phyloP scores from a whole-genome alignment of 73 alveolate species.

The Paraurostyla sp. region DNA sequence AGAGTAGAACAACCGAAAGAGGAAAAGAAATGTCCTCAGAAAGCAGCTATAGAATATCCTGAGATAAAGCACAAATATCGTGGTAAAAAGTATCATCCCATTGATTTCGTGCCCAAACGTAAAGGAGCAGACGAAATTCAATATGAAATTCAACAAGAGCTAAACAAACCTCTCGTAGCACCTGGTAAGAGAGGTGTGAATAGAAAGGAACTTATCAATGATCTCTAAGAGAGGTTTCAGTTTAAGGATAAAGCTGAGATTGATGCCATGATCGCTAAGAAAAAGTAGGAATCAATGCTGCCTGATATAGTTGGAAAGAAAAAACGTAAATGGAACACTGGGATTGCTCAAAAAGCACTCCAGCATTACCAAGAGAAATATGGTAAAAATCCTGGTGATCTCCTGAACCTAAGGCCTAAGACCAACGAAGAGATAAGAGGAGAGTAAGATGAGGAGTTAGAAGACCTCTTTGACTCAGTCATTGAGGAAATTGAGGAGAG shows the following conservation, averaged over 20 bases:
- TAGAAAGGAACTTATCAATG: slow-evolving; percentile 69
- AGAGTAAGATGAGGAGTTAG: slow-evolving; percentile 68
- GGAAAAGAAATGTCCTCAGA: slow-evolving; percentile 75
- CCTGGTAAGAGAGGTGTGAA: slow-evolving; percentile 75
- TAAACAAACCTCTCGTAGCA: slow-evolving; percentile 66
- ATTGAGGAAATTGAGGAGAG: slow-evolving; percentile 83
- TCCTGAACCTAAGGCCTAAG: slow-evolving; percentile 33
- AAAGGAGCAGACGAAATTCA: slow-evolving; percentile 79
- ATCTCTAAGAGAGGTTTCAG: slow-evolving; percentile 69
- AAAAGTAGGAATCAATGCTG: slow-evolving; percentile 10
- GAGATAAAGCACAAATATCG: slow-evolving; percentile 55
- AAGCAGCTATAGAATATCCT: slow-evolving; percentile 76
- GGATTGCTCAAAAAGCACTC: slow-evolving; percentile 38
- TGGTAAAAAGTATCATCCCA: slow-evolving; percentile 60
- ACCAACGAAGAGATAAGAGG: slow-evolving; percentile 20
- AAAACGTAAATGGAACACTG: neutral
- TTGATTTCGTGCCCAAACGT: slow-evolving; percentile 77
- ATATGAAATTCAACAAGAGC: slow-evolving; percentile 71
- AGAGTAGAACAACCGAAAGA: slow-evolving; percentile 64
- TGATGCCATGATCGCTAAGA: slow-evolving; percentile 5
- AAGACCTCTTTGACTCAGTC: slow-evolving; percentile 66
- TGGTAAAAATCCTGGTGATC: slow-evolving; percentile 38
- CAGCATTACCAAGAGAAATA: slow-evolving; percentile 60
- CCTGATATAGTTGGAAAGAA: slow-evolving; percentile 8
- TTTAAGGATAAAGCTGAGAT: slow-evolving; percentile 59